Conservation (phyloP, 345 rosid genomes). For the Corchorus capsularis region DNA sequence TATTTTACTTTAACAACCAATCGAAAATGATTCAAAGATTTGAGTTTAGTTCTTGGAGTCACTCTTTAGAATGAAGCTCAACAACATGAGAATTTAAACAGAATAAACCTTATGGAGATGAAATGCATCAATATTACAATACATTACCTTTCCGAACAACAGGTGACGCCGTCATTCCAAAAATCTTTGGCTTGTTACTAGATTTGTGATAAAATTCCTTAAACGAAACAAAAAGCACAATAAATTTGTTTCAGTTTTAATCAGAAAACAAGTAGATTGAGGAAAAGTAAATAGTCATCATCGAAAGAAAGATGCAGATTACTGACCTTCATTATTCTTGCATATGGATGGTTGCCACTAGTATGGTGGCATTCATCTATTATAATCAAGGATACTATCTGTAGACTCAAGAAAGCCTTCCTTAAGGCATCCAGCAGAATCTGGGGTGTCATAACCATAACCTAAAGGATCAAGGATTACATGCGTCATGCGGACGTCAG, state of each 20-base stretch:
- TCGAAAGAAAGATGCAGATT: conserved; percentile 9
- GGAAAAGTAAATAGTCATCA: conserved; percentile 2
- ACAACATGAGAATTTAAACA: neutral
- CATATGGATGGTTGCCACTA: conserved; percentile 78
- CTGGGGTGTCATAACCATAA: conserved; percentile 93
- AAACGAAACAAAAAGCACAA: conserved; percentile 19
- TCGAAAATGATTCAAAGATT: neutral
- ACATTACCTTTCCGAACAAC: conserved; percentile 58
- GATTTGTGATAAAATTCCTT: conserved; percentile 80
- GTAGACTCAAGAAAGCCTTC: conserved; percentile 60
- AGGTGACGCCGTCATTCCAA: conserved; percentile 83
- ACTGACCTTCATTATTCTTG: conserved; percentile 77
- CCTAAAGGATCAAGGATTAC: conserved; percentile 41
- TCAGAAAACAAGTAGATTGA: neutral
- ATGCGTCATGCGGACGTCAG: neutral
- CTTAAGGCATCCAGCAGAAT: conserved; percentile 76
- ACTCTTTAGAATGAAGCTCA: neutral
- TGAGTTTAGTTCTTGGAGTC: neutral
- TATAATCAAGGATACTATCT: conserved; percentile 61
- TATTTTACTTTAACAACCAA: neutral
- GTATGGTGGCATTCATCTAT: conserved; percentile 91
- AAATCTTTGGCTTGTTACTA: conserved; percentile 67
- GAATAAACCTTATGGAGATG: neutral
- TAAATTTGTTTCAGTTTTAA: conserved; percentile 1
- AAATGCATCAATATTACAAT: neutral